phyloP scores from a whole-genome alignment of 2,329 filamentous ascomycete species.

The Fusarium floridanum region DNA sequence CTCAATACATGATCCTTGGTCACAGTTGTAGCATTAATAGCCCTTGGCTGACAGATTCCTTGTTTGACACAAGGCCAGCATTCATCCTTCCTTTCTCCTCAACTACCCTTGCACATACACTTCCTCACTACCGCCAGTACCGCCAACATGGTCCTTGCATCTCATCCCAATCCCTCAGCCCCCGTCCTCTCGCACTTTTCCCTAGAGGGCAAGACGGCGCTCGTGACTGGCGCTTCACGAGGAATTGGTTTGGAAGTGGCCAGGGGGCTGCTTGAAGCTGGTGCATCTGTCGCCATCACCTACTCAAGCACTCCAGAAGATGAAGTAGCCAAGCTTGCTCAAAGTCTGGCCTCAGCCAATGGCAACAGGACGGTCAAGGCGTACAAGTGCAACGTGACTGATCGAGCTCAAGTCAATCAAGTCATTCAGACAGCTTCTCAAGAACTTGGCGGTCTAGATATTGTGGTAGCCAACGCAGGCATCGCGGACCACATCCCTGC shows the following conservation, averaged over 20 bases:
- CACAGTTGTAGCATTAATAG: conserved; percentile 1
- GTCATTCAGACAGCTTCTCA: conserved; percentile 46
- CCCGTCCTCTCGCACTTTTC: conserved; percentile 47
- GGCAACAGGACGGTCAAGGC: conserved; percentile 45
- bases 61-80: background rate
- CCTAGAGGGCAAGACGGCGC: conserved; percentile 58
- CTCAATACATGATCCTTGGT: conserved; percentile 1
- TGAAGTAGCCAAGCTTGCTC: conserved; percentile 23
- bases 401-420: conserved; percentile 46
- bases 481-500: conserved; percentile 54
- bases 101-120: background rate
- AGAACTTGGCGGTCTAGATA: conserved; percentile 55
- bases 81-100: background rate
- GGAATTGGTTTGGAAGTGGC: conserved; percentile 61
- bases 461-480: conserved; percentile 59
- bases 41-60: background rate
- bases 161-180: conserved; percentile 33
- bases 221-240: conserved; percentile 64
- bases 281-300: conserved; percentile 40
- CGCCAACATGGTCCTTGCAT: conserved; percentile 36
- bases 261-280: conserved; percentile 39
- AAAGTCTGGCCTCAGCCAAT: conserved; percentile 21
- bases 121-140: background rate
- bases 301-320: conserved; percentile 27
- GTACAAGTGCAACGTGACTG: conserved; percentile 54